Evolutionary conservation across 192 early-diverging fungal species (phyloP).

Genomic region (Backusella luteola): DNA sequence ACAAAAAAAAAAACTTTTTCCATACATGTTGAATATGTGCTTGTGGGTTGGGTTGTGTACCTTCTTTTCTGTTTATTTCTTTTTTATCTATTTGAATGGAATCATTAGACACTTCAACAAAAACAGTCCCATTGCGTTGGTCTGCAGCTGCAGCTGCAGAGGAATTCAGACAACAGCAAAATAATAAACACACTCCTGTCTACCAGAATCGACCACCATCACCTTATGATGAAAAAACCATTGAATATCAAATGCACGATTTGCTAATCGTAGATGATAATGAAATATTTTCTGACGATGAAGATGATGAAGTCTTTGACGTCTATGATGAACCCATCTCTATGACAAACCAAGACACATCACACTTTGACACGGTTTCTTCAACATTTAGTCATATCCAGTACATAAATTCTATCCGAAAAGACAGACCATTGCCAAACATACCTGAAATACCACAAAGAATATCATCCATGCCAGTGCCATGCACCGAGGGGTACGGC

Average conservation of each 20-base stretch:
- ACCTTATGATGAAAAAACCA: not conserved
- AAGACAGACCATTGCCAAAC: not conserved
- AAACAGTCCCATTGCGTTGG: constrained; percentile 5
- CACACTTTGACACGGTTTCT: not conserved
- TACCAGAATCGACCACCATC: not conserved
- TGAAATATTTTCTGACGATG: constrained; percentile 7
- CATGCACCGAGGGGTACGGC: not conserved
- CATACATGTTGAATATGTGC: not conserved
- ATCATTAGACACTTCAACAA: not conserved
- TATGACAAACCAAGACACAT: not conserved
- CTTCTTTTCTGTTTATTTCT: not conserved
- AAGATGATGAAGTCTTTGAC: not conserved
- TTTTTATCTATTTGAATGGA: not conserved
- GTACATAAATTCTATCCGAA: not conserved
- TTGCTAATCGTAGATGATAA: not conserved
- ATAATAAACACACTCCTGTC: not conserved
- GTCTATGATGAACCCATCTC: not conserved
- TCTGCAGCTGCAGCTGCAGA: not conserved
- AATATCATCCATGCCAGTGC: not conserved
- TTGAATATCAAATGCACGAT: constrained; percentile 1
- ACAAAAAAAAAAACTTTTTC: not conserved
- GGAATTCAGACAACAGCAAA: not conserved
- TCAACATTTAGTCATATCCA: not conserved
- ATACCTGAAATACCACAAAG: constrained; percentile 7
- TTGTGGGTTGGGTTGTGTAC: not conserved